Conservation (phyloP, 768 basidiomycete species). For the Suillus subluteus region DNA sequence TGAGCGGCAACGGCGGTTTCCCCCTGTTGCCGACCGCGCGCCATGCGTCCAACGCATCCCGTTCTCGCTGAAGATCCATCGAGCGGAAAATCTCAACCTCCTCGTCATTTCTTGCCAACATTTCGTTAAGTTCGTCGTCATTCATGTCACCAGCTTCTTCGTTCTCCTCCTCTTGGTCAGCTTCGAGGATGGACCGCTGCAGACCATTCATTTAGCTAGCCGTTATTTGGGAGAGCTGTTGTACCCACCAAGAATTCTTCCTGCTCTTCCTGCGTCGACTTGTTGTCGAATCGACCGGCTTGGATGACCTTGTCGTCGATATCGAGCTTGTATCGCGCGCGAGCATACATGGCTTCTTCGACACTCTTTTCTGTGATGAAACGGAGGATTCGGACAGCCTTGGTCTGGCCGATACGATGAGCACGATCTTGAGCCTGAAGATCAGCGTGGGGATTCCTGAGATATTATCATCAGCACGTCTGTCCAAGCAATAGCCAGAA, state of each 20-base stretch:
- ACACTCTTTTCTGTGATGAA: constrained; percentile 99
- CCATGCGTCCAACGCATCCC: constrained; percentile 67
- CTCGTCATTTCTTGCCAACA: constrained; percentile 84
- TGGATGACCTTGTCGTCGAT: constrained; percentile 99
- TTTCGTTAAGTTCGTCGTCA: constrained; percentile 92
- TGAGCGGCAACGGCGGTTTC: constrained; percentile 74
- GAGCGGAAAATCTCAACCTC: constrained; percentile 77
- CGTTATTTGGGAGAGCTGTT: constrained; percentile 8
- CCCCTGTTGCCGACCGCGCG: constrained; percentile 74
- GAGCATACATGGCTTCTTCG: constrained; percentile 96
- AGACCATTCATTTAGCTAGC: constrained; percentile 16
- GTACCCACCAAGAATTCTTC: constrained; percentile 86
- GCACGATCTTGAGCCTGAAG: constrained; percentile 99
- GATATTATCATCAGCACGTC: constrained; percentile 9
- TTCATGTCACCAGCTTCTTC: constrained; percentile 93
- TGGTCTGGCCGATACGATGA: constrained; percentile 99
- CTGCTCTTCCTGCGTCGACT: constrained; percentile 96
- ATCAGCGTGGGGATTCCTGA: constrained; percentile 97
- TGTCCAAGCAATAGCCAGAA: background rate
- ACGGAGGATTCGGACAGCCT: constrained; percentile 93
- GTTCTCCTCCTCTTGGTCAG: constrained; percentile 88
- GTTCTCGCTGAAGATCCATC: constrained; percentile 83
- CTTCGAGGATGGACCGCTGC: constrained; percentile 88
- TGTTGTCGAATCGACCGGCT: constrained; percentile 98
- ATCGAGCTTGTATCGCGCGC: constrained; percentile 94